phyloP scores from a whole-genome alignment of 2,329 filamentous ascomycete genomes.

The Hymenoscyphus repandus region DNA sequence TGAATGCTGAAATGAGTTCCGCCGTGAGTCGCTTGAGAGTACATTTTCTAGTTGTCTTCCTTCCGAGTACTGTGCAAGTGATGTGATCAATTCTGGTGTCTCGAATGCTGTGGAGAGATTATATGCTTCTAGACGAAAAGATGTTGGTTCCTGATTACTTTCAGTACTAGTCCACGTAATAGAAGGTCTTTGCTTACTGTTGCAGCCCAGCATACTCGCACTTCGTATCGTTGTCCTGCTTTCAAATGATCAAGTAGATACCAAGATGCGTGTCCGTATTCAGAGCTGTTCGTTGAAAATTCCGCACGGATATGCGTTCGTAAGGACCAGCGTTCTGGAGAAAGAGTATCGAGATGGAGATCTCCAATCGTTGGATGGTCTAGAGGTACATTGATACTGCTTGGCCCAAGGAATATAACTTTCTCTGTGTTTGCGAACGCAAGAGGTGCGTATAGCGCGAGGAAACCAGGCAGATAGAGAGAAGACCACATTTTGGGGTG shows the following conservation, averaged over 20 bases:
- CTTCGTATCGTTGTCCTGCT: slow-evolving; percentile 77
- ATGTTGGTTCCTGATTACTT: slow-evolving; percentile 70
- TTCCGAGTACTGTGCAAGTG: slow-evolving; percentile 58
- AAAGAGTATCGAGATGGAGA: slow-evolving; percentile 61
- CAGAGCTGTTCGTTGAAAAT: slow-evolving; percentile 54
- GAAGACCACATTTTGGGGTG: slow-evolving; percentile 9
- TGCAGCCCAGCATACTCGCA: slow-evolving; percentile 89
- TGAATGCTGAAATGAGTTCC: slow-evolving; percentile 8
- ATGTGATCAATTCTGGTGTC: slow-evolving; percentile 56
- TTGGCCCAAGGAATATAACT: slow-evolving; percentile 75
- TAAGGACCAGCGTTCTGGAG: slow-evolving; percentile 49
- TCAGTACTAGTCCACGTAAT: background rate
- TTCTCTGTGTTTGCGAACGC: slow-evolving; percentile 80
- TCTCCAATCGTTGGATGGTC: slow-evolving; percentile 51
- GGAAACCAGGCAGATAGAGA: slow-evolving; percentile 15
- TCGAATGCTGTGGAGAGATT: slow-evolving; percentile 56
- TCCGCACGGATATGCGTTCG: slow-evolving; percentile 60
- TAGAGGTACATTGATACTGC: slow-evolving; percentile 48
- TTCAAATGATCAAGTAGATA: slow-evolving; percentile 66
- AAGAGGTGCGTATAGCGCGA: slow-evolving; percentile 11
- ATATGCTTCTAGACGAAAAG: slow-evolving; percentile 65
- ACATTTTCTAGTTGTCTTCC: slow-evolving; percentile 35
- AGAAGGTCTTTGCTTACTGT: slow-evolving; percentile 57
- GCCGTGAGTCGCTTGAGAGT: slow-evolving; percentile 12
- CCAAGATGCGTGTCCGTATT: slow-evolving; percentile 66